Evolutionary conservation across 2,329 filamentous ascomycete species (phyloP), one percentile per base, ranked within the genome.

Genomic region (Pseudocercospora macadamiae): DNA sequence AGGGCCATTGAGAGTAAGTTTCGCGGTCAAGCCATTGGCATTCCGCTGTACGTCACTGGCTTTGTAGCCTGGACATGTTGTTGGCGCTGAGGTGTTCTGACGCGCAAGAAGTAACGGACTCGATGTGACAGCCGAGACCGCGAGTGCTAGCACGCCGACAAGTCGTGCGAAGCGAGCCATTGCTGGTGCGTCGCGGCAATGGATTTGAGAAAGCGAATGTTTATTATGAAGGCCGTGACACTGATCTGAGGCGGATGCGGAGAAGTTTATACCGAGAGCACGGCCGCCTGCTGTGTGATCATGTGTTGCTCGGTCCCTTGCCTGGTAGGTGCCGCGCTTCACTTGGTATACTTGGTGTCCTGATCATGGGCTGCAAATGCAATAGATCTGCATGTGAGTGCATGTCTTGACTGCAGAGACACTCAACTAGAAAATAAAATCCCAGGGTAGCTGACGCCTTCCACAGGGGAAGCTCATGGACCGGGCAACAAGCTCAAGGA

Each of bases 1-100:
- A 8, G 79, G 68, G 0, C 90, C 90, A 6, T 88, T 88, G 9
- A 96, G 81, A 2, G 75, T 81, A 48, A 96, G 79, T 63, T 89
- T 82, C 1, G 90, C 91, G 1, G 84, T 89, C 54, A 95, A 76
- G 7, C 84, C 84, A 51, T 76, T 78, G 32, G 73, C 69, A 0
- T 77, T 83, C 51, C 79, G 74, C 52, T 77, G 72, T 12, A 90
- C 79, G 69, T 88, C 85, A 16, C 80, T 82, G 1, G 87, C 88
- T 25, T 71, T 80, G 75, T 91, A 92, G 12, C 89, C 89, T 0
- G 87, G 87, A 67, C 89, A 91, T 4, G 61, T 51, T 14, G 58
- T 62, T 18, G 66, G 45, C 26, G 36, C 54, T 47, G 58, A 58
- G 54, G 37, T 56, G 44, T 63, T 64, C 52, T 67, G 66, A 8